A percentile compares a stretch with the other conserved stretches of the same genome.
These are phyloP conservation scores for Boletus bicolor DNA, from an alignment of 768 basidiomycete species.

Conservation along the genomic window DNA sequence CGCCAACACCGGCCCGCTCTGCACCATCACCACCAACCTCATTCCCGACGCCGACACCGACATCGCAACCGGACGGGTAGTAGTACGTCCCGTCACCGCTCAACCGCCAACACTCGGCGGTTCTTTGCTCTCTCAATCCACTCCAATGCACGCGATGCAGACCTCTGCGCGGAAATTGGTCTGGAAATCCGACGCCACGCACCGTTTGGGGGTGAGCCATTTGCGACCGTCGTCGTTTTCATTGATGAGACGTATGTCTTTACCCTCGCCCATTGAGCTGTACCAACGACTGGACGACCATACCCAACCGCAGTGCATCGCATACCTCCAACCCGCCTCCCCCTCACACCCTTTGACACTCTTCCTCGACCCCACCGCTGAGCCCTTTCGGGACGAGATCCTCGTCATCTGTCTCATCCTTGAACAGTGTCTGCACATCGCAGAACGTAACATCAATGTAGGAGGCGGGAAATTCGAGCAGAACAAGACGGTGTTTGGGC, in stretches of 20 bases:
- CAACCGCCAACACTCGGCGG: background rate
- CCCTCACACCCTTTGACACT: constrained; percentile 6
- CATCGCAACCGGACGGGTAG: background rate
- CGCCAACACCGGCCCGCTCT: constrained; percentile 5
- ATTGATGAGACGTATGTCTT: background rate
- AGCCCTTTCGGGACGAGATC: constrained; percentile 13
- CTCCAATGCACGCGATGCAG: constrained; percentile 9
- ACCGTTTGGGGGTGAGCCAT: constrained; percentile 10
- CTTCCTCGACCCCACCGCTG: constrained; percentile 5
- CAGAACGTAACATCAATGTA: constrained; percentile 6
- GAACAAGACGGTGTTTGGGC: constrained; percentile 7
- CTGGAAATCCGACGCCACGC: constrained; percentile 14
- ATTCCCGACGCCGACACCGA: constrained; percentile 6
- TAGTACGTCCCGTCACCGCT: too few relatives aligned
- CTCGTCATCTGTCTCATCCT: constrained; percentile 15
- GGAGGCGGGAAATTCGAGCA: constrained; percentile 15
- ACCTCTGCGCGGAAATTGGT: background rate
- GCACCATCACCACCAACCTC: constrained; percentile 8
- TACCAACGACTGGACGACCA: constrained; percentile 4
- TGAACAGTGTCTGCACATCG: constrained; percentile 10
- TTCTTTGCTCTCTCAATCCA: background rate
- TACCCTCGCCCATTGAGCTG: background rate
- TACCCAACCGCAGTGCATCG: constrained; percentile 1
- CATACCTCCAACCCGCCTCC: constrained; percentile 6
- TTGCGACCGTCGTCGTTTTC: too few relatives aligned